phyloP scores from a whole-genome alignment of 208 protist species.

The Leishmania arabica region DNA sequence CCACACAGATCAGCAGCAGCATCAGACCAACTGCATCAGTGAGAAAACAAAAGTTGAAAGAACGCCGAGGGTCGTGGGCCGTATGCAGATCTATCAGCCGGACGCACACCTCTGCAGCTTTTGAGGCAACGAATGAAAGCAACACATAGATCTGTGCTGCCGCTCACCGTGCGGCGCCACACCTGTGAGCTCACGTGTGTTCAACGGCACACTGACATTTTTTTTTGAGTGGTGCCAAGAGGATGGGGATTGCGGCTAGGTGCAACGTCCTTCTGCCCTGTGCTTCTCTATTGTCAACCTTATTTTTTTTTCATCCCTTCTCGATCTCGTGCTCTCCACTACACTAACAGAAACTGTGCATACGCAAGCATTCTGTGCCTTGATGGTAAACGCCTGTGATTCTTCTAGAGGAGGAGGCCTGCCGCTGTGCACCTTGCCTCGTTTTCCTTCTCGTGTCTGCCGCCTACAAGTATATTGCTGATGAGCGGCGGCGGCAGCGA shows the following conservation, averaged over 20 bases:
- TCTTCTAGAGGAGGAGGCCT: not conserved
- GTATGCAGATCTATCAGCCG: not conserved
- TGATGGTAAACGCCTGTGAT: not conserved
- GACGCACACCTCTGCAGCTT: not conserved
- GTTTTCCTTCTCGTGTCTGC: not conserved
- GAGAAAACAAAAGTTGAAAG: not conserved
- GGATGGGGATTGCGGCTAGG: not conserved
- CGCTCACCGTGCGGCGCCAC: not conserved
- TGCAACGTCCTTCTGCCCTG: not conserved
- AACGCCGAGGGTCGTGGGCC: not conserved
- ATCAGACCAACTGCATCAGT: not conserved
- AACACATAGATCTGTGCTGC: not conserved
- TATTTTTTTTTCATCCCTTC: not conserved
- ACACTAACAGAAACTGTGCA: not conserved
- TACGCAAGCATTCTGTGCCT: not conserved
- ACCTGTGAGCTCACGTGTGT: not conserved
- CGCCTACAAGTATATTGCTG: not conserved
- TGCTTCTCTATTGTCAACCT: not conserved
- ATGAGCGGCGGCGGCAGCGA: slow-evolving; percentile 21
- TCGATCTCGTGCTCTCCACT: not conserved
- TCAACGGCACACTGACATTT: not conserved
- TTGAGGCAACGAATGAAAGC: not conserved
- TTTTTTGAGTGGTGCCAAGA: not conserved
- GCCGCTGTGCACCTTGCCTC: not conserved
- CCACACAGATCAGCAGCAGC: not conserved